phyloP scores from a whole-genome alignment of 2,329 filamentous ascomycete genomes.

The Diaporthe sp. region DNA sequence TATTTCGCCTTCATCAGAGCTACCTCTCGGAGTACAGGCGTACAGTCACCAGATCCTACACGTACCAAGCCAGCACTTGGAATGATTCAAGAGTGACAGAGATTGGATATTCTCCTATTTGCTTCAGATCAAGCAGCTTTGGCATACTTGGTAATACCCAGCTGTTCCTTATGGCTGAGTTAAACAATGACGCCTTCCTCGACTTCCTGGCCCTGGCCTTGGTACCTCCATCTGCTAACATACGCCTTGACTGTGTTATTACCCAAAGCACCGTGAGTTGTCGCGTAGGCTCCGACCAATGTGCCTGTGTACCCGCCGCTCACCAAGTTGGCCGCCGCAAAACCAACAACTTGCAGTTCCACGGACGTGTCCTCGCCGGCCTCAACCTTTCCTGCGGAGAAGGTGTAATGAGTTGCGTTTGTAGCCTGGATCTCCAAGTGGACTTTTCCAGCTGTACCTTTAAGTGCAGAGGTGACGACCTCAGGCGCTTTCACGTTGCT shows the following conservation, averaged over 20 bases:
- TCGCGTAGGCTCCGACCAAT: neutral
- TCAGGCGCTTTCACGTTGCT: neutral
- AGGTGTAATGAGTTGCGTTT: neutral
- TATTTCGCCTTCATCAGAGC: no score
- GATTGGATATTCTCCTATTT: no score
- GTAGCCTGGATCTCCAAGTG: neutral
- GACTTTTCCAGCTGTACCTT: neutral
- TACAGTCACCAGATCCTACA: no score
- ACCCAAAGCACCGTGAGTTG: neutral
- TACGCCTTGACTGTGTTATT: neutral
- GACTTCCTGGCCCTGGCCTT: neutral
- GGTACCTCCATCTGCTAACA: conserved; percentile 10
- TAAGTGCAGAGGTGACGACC: neutral
- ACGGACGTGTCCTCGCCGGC: neutral
- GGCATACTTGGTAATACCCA: no score
- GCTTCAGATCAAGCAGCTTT: no score
- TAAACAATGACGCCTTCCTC: neutral
- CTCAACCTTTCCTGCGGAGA: neutral
- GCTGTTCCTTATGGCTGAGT: no score
- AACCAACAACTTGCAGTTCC: neutral
- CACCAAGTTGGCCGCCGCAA: neutral
- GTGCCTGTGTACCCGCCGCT: neutral
- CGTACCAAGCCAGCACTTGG: no score
- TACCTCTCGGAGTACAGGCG: no score
- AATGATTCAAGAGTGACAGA: no score